These are phyloP conservation scores for Saxophila tyrrhenica DNA, from an alignment of 495 filamentous ascomycete genomes.

Conservation along the genomic window DNA sequence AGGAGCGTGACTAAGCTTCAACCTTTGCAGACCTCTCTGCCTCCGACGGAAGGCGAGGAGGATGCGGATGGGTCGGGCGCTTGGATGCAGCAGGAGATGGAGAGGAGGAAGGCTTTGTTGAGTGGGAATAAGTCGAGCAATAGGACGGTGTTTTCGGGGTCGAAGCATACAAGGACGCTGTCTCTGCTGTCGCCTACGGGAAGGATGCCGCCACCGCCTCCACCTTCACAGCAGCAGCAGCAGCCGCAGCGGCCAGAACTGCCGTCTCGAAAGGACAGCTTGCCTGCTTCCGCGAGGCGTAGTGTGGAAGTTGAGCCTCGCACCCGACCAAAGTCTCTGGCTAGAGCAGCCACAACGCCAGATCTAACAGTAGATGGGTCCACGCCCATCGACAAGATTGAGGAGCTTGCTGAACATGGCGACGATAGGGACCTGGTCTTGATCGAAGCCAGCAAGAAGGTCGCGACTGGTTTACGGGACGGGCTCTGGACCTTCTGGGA, in stretches of 20 bases:
- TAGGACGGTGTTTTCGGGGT: slow-evolving; percentile 56
- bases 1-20: slow-evolving; percentile 45
- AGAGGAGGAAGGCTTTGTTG: slow-evolving; percentile 49
- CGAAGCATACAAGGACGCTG: slow-evolving; percentile 64
- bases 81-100: slow-evolving; percentile 43
- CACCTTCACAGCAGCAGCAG: no score
- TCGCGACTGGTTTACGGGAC: slow-evolving; percentile 78
- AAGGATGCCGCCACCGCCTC: neutral
- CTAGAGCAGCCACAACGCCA: slow-evolving; percentile 22
- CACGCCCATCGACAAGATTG: slow-evolving; percentile 11
- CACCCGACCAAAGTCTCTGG: slow-evolving; percentile 10
- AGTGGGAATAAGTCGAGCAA: slow-evolving; percentile 29
- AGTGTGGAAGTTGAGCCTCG: neutral
- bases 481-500: slow-evolving; percentile 97
- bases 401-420: slow-evolving; percentile 28
- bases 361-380: slow-evolving; percentile 21
- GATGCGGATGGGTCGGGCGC: slow-evolving; percentile 27
- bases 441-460: slow-evolving; percentile 63
- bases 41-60: slow-evolving; percentile 17
- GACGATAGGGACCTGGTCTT: slow-evolving; percentile 38
- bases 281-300: neutral
- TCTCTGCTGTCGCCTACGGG: slow-evolving; percentile 66
- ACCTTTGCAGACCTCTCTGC: slow-evolving; percentile 36
- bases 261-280: slow-evolving; percentile 7
- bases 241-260: neutral